A percentile compares a stretch with the other conserved stretches of the same genome.
phyloP scores from a whole-genome alignment of 805 yeast genomes.

The Starmerella vaccinii region DNA sequence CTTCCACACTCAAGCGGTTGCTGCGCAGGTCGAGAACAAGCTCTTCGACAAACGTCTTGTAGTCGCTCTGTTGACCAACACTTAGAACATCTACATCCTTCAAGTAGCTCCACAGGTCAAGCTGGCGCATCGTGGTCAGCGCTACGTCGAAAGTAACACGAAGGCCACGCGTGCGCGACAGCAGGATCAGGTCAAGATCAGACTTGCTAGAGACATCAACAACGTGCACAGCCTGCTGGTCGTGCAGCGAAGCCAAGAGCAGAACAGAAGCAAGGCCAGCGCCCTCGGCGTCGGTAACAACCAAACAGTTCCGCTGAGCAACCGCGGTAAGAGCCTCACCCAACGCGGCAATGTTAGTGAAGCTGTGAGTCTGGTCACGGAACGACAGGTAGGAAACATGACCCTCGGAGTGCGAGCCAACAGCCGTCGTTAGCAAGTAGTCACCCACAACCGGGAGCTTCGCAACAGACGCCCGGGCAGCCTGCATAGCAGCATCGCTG shows the following conservation, averaged over 20 bases:
- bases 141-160: slow-evolving; percentile 85
- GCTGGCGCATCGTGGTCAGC: slow-evolving; percentile 61
- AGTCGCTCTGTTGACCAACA: slow-evolving; percentile 67
- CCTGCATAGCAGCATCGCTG: slow-evolving; percentile 54
- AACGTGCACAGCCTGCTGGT: slow-evolving; percentile 66
- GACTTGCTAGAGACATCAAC: slow-evolving; percentile 73
- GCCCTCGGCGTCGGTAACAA: slow-evolving; percentile 83
- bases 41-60: slow-evolving; percentile 71
- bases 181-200: slow-evolving; percentile 70
- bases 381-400: slow-evolving; percentile 58
- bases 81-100: slow-evolving; percentile 74
- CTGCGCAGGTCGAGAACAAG: slow-evolving; percentile 69
- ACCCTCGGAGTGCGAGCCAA: slow-evolving; percentile 60
- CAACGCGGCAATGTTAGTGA: slow-evolving; percentile 33
- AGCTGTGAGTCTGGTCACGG: slow-evolving; percentile 34
- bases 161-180: slow-evolving; percentile 75
- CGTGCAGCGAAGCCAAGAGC: slow-evolving; percentile 78
- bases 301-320: slow-evolving; percentile 70
- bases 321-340: slow-evolving; percentile 60
- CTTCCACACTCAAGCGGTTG: slow-evolving; percentile 60
- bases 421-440: slow-evolving; percentile 74
- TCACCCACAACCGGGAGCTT: slow-evolving; percentile 43
- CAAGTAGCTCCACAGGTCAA: slow-evolving; percentile 68
- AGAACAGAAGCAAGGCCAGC: slow-evolving; percentile 88
- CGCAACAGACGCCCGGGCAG: slow-evolving; percentile 48